A percentile compares a stretch with the other conserved stretches of the same genome.
Conservation (phyloP, 108 stramenopile species). For the Conticribra weissflogii region DNA sequence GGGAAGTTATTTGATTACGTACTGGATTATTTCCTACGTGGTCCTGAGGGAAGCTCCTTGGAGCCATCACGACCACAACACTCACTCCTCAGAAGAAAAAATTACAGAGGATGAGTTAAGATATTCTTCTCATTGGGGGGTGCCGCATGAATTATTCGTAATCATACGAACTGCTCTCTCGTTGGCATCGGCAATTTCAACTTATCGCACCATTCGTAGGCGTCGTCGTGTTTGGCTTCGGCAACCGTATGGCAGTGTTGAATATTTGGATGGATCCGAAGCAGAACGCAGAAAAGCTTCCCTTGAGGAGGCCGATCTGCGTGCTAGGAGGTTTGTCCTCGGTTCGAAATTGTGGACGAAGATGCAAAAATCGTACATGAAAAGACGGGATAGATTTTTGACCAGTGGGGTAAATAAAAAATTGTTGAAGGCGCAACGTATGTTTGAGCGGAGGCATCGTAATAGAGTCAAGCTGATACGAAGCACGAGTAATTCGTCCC, state of each 20-base stretch:
- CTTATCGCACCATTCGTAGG: constrained; percentile 76
- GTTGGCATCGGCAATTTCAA: constrained; percentile 43
- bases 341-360: constrained; percentile 43
- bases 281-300: constrained; percentile 29
- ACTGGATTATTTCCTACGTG: constrained; percentile 44
- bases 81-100: too few relatives aligned
- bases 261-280: constrained; percentile 43
- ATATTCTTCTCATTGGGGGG: constrained; percentile 39
- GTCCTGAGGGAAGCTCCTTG: constrained; percentile 46
- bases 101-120: too few relatives aligned
- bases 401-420: constrained; percentile 48
- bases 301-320: constrained; percentile 60
- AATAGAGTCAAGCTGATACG: constrained; percentile 33
- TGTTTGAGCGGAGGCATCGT: constrained; percentile 59
- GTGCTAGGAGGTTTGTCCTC: constrained; percentile 48
- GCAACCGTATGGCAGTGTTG: constrained; percentile 53
- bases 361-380: constrained; percentile 35
- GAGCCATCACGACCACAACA: constrained; percentile 16
- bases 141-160: constrained; percentile 43
- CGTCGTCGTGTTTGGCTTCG: constrained; percentile 75
- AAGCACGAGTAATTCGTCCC: constrained; percentile 39
- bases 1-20: constrained; percentile 55
- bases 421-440: constrained; percentile 51
- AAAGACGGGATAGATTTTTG: constrained; percentile 29
- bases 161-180: constrained; percentile 34